Conservation (phyloP, 2,329 filamentous ascomycete species). For the Fusarium mundagurra region DNA sequence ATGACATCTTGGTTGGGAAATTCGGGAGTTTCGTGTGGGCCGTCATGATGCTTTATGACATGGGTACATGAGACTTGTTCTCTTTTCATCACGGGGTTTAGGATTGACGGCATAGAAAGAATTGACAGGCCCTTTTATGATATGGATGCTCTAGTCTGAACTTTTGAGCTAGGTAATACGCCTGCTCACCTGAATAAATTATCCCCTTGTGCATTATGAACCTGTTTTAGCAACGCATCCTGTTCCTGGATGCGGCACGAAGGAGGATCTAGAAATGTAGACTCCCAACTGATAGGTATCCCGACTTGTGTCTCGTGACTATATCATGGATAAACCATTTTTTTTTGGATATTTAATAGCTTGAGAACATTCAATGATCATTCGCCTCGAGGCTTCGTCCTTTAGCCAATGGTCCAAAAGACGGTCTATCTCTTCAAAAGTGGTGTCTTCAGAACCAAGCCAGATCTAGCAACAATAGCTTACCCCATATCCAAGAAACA, state of each 20-base stretch:
- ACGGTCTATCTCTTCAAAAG: neutral
- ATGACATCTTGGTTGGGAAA: conserved; percentile 40
- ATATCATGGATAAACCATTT: neutral
- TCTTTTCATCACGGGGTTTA: conserved; percentile 23
- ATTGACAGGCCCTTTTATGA: conserved; percentile 13
- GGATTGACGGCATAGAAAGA: conserved; percentile 27
- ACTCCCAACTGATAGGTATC: neutral
- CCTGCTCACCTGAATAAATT: conserved; percentile 21
- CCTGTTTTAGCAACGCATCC: neutral
- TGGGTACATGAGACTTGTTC: conserved; percentile 39
- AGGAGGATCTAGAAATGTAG: neutral
- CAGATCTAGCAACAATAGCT: neutral
- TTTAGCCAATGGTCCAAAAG: neutral
- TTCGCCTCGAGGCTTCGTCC: neutral
- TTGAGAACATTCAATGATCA: neutral
- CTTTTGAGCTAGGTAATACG: neutral
- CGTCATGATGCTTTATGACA: conserved; percentile 42
- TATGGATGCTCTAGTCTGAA: conserved; percentile 18
- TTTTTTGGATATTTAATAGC: neutral
- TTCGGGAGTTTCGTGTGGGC: conserved; percentile 42
- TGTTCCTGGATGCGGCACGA: neutral
- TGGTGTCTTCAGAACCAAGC: neutral
- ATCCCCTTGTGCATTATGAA: conserved; percentile 8
- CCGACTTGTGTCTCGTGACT: neutral
- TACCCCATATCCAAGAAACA: neutral